A percentile compares a stretch with the other conserved stretches of the same genome.
Evolutionary conservation across 495 filamentous ascomycete genomes (phyloP).

Genomic region (Parmelia sp.): DNA sequence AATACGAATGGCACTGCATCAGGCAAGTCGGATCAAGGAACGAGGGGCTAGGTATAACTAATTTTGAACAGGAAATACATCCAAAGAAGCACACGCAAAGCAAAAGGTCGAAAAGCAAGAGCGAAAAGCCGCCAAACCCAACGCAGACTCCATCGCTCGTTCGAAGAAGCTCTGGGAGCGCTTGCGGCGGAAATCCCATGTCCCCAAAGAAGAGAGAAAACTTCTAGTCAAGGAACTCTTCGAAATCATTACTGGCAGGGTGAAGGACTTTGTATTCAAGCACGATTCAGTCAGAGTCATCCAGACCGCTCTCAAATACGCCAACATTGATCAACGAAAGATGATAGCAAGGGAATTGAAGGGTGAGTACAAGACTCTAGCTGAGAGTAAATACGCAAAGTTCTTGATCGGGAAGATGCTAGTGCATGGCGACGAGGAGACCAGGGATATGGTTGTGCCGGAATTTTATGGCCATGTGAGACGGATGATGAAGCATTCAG

Average conservation of each 20-base stretch:
- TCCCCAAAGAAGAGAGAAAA: slow-evolving; percentile 77
- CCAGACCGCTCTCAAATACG: slow-evolving; percentile 95
- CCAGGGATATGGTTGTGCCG: slow-evolving; percentile 76
- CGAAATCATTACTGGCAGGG: slow-evolving; percentile 76
- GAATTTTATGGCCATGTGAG: slow-evolving; percentile 92
- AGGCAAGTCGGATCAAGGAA: neutral
- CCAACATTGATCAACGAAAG: slow-evolving; percentile 71
- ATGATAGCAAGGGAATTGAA: slow-evolving; percentile 82
- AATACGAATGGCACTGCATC: neutral
- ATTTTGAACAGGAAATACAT: slow-evolving; percentile 33
- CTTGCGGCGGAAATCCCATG: slow-evolving; percentile 83
- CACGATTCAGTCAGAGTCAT: slow-evolving; percentile 93
- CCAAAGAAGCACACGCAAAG: slow-evolving; percentile 82
- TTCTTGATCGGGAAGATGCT: slow-evolving; percentile 93
- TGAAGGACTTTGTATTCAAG: slow-evolving; percentile 96
- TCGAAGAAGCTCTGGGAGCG: slow-evolving; percentile 97
- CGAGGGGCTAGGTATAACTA: neutral
- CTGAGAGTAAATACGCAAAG: slow-evolving; percentile 92
- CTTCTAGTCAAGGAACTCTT: slow-evolving; percentile 82
- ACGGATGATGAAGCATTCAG: slow-evolving; percentile 88
- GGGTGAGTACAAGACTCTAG: slow-evolving; percentile 75
- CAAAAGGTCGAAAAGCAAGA: slow-evolving; percentile 84
- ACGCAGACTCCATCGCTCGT: slow-evolving; percentile 79
- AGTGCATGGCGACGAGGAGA: slow-evolving; percentile 77
- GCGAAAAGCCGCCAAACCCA: slow-evolving; percentile 85